Base-by-base conservation (phyloP, 805 yeast genomes). In the Zygosaccharomyces gambellarensis region DNA sequence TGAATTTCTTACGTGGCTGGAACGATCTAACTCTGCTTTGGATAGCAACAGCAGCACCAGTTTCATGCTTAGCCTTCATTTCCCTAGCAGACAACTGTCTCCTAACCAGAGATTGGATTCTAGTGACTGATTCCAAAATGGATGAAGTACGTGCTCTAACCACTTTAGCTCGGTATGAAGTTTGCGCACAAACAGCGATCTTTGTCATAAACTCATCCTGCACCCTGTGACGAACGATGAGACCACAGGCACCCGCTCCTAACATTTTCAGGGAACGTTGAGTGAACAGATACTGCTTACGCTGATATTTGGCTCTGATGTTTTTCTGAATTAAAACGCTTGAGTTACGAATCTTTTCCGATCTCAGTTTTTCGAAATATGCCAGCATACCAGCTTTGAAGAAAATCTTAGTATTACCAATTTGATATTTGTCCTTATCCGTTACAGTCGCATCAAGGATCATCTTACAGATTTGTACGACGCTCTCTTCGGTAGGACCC, bases 321-420 rank as follows among this genome's bases (percentile, higher is more conserved):
- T 86, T 80, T 77, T 88, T 89, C 71, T 94, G 98, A 55, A 92
- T 84, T 69, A 85, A 71, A 7, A 82, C 82, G 3, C 97, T 96
- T 43, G 95, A 82, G 43, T 72, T 77, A 60, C 78, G 78, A 51
- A 90, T 77, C 60, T 88, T 87, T 53, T 83, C 87, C 19, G 88
- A 73, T 68, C 98, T 82, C 61, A 85, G 69, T 56, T 88, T 88
- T 70, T 92, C 99, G 60, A 92, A 76, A 55, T 81, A 82, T 3
- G 98, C 98, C 67, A 94, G 76, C 85, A 92, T 86, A 64, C 99
- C 98, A 25, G 98, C 97, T 63, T 95, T 85, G 74, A 92, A 88
- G 72, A 92, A 92, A 49, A 92, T 88, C 71, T 94, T 92, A 36
- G 96, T 87, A 63, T 87, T 81, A 71, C 99, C 99, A 50, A 87